Evolutionary conservation across 495 filamentous ascomycete genomes (phyloP).

Genomic region (Xylaria grammica): DNA sequence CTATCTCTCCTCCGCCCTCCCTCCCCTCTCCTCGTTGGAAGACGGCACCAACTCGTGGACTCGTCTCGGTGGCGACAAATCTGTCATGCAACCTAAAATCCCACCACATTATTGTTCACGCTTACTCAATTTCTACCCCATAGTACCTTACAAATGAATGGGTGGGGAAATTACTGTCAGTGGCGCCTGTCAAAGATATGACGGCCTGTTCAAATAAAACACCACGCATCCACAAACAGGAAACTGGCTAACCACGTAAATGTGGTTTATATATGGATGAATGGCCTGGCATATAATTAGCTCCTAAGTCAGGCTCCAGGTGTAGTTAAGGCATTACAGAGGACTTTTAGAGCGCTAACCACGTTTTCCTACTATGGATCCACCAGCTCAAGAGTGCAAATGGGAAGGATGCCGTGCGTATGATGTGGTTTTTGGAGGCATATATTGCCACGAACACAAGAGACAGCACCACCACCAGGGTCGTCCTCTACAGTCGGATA

Average conservation of each 20-base stretch:
- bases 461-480: background rate
- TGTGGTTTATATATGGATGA: slow-evolving; percentile 16
- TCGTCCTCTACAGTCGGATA: background rate
- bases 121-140: slow-evolving; percentile 17
- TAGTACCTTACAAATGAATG: slow-evolving; percentile 16
- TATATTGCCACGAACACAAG: slow-evolving; percentile 19
- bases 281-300: slow-evolving; percentile 20
- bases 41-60: background rate
- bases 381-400: slow-evolving; percentile 10
- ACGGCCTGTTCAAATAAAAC: slow-evolving; percentile 10
- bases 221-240: slow-evolving; percentile 10
- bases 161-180: background rate
- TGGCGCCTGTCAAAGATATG: slow-evolving; percentile 16
- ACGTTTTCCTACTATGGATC: slow-evolving; percentile 16
- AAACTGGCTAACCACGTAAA: slow-evolving; percentile 8
- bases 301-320: background rate
- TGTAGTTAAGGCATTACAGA: background rate
- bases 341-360: background rate
- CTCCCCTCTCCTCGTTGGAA: background rate
- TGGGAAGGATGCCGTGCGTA: slow-evolving; percentile 17
- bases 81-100: background rate
- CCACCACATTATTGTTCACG: background rate
- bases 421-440: background rate
- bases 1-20: background rate
- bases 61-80: slow-evolving; percentile 5